Evolutionary conservation across 768 basidiomycete genomes (phyloP).

Genomic region (Trametes coccinea): DNA sequence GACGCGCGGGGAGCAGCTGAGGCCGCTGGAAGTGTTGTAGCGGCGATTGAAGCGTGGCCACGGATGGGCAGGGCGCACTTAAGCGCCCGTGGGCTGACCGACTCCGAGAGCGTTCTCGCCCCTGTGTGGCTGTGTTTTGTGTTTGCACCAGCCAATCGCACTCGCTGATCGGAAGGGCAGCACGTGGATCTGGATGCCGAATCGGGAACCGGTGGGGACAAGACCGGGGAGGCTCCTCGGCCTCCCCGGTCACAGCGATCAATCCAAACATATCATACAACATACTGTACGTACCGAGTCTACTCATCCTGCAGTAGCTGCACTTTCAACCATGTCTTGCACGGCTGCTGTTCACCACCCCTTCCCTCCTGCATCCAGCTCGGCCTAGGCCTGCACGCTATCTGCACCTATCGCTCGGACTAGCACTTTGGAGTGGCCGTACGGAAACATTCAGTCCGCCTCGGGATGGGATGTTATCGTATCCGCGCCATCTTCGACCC

Average conservation of each 20-base stretch:
- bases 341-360: too few species aligned
- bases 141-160: background rate
- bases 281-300: too few species aligned
- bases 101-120: constrained; percentile 20
- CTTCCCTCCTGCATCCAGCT: too few species aligned
- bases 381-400: too few species aligned
- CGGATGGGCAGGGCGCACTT: background rate
- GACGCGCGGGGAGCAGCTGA: background rate
- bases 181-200: background rate
- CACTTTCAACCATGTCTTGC: too few species aligned
- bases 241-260: background rate
- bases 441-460: background rate
- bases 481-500: background rate
- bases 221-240: background rate
- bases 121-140: constrained; percentile 17
- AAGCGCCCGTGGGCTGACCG: background rate
- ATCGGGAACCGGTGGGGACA: constrained; percentile 1
- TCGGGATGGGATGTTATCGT: too few species aligned
- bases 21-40: background rate
- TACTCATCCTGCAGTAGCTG: too few species aligned
- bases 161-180: background rate
- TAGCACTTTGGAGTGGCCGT: background rate
- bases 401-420: background rate
- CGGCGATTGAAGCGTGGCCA: background rate
- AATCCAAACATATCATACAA: too few species aligned